Evolutionary conservation across 305 asterid genomes (phyloP), one percentile per base, ranked within the genome.

Genomic region (Solanum aculeatissimum): DNA sequence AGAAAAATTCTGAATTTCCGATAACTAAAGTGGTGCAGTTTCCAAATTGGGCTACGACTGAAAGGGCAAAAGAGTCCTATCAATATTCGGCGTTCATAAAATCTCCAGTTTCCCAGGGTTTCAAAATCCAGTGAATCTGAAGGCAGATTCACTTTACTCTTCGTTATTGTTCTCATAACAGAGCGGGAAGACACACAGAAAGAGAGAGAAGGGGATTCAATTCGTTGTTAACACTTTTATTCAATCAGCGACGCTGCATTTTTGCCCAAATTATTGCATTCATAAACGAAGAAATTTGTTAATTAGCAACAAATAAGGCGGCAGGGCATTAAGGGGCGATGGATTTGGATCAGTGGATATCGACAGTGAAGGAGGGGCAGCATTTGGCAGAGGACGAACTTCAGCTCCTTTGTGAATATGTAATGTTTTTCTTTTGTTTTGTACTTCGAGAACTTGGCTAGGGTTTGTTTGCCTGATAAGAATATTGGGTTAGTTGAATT

Each of bases 341-440:
- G 99, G 99, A 94, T 93, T 92, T 95, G 92, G 98, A 95, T 90
- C 95, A 89, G 92, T 95, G 98, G 98, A 91, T 95, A 83, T 27
- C 91, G 21, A 93, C 91, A 91, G 98, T 95, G 86, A 95, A 95
- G 86, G 98, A 95, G 23, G 98, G 98, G 47, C 94, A 95, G 84
- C 99, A 97, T 94, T 92, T 97, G 93, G 89, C 99, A 2, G 99
- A 97, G 89, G 98, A 95, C 69, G 97, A 97, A 90, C 98, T 97
- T 88, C 99, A 97, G 92, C 97, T 97, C 80, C 98, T 97, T 55
- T 95, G 99, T 89, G 99, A 97, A 97, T 94, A 94, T 86, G 98
- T 97, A 93, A 78, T 86, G 84, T 86, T 78, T 79, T 51, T 23
- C 42, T 58, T 84, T 83, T 47, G 23, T 66, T 84, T 83, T 47